Evolutionary conservation across 2,329 filamentous ascomycete species (phyloP), one percentile per base, ranked within the genome.

Genomic region (Shiraia sp.): DNA sequence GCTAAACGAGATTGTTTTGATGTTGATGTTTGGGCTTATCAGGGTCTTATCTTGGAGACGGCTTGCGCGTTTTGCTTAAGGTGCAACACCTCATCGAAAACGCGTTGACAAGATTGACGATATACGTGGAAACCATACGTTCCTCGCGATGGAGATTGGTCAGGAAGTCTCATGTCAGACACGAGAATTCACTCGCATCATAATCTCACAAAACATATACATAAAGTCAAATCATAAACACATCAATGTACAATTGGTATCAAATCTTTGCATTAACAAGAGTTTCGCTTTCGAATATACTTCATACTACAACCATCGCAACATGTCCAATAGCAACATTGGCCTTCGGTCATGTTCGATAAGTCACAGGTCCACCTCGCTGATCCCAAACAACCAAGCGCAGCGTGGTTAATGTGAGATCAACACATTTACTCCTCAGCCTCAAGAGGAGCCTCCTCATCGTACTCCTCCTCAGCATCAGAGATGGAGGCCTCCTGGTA

Each of bases 401-500:
- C 39, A 48, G 44, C 51, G 42, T 50, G 51, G 45, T 47, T n/a
- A 45, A 52, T 45, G 42, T 33, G 27, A 30, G 39, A 32, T 40
- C 40, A 42, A 36, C 34, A 47, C 49, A 46, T 39, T 49, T 71
- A 71, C 74, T 88, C 85, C 76, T 91, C 87, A 59, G 74, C 76
- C 73, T 89, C 86, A 53, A 82, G 65, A 63, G 84, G 84, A 56
- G 79, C 81, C 76, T 96, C 91, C 80, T 93, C 90, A 66, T 87
- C 87, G 69, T 95, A 91, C 73, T 95, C 90, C 79, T 96, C 91
- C 78, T 97, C 92, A 65, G 90, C 92, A 78, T 99, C 93, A 50
- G 93, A 95, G 76, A 96, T 84, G 68, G 89, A 88, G 72, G 93
- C 93, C 76, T 99, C 93, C 85, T 99, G 93, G 86, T 99, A 99